These are phyloP conservation scores for Betula pendula DNA, from an alignment of 306 rosid genomes.

Conservation along the genomic window DNA sequence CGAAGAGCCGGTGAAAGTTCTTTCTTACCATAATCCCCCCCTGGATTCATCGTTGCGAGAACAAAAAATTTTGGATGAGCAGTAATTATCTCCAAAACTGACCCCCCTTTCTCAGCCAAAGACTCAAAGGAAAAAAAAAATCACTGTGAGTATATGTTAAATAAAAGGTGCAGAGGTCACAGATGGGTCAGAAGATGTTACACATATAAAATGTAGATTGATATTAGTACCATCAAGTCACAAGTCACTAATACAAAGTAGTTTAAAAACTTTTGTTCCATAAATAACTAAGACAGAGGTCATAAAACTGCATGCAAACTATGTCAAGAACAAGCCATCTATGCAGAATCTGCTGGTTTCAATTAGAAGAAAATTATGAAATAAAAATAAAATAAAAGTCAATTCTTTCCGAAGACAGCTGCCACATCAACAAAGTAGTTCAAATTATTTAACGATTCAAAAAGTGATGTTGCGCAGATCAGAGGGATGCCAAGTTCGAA, in stretches of 20 bases:
- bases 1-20: slow-evolving; percentile 87
- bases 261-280: not conserved
- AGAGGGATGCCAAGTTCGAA: not conserved
- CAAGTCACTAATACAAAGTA: not conserved
- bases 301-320: not conserved
- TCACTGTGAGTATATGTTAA: slow-evolving; percentile 1
- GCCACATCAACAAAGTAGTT: not conserved
- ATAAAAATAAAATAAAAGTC: not conserved
- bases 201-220: not conserved
- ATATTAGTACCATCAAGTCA: not conserved
- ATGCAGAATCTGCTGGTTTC: not conserved
- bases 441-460: not conserved
- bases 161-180: not conserved
- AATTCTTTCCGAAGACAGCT: not conserved
- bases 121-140: slow-evolving; percentile 40
- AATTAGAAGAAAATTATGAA: not conserved
- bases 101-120: slow-evolving; percentile 91
- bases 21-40: slow-evolving; percentile 98
- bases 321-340: not conserved
- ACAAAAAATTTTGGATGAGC: slow-evolving; percentile 74
- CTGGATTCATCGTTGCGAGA: slow-evolving; percentile 98
- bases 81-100: slow-evolving; percentile 63
- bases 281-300: not conserved
- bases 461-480: not conserved
- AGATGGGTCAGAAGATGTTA: not conserved